Base-by-base conservation (phyloP, 768 basidiomycete genomes). In the Boletus patriciae region DNA sequence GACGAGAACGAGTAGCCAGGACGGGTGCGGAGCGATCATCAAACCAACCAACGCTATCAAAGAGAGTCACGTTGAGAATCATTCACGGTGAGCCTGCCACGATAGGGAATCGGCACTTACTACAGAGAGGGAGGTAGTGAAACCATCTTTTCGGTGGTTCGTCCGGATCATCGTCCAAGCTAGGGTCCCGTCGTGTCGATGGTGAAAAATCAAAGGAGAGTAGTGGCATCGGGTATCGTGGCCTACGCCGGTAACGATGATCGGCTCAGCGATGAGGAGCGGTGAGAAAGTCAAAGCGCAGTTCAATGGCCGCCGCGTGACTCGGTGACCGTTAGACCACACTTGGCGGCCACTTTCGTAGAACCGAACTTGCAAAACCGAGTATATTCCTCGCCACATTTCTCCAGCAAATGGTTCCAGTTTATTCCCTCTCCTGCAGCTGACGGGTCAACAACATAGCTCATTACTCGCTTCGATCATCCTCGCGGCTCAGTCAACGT, bases 1-100 rank as follows among this genome's bases (percentile, higher is more conserved):
- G 55, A 86, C 77, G 33, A 92, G 81, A 46, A 91, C 74, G 55
- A 82, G 79, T 15, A 92, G 73, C 63, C 86, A 73, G 6, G 90
- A 91, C 2, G 89, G 89, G 37, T 91, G 91, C 10, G 90, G 90
- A 9, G 82, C 80, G 5, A 91, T 67, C 50, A 92, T 81, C 40
- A 90, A 69, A 23, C 78, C 50, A 27, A 91, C 63, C 16, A 82
- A 70, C 16, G 71, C 83, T 84, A 57, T 36, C 47, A 15, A 53
- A 33, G 34, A 4, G 50, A 33, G 44, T 50, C 42, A 48, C 29
- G 36, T 38, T 63, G 54, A 55, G 50, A 42, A 44, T 48, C 46
- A 15, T 36, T 47, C 3, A 31, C 10, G 46, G 18, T 33, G 25
- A 38, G 34, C 52, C 18, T 33, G n/a, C 16, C n/a, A 18, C 6